Conservation (phyloP, 2,329 filamentous ascomycete genomes). For the Botrytis byssoidea region DNA sequence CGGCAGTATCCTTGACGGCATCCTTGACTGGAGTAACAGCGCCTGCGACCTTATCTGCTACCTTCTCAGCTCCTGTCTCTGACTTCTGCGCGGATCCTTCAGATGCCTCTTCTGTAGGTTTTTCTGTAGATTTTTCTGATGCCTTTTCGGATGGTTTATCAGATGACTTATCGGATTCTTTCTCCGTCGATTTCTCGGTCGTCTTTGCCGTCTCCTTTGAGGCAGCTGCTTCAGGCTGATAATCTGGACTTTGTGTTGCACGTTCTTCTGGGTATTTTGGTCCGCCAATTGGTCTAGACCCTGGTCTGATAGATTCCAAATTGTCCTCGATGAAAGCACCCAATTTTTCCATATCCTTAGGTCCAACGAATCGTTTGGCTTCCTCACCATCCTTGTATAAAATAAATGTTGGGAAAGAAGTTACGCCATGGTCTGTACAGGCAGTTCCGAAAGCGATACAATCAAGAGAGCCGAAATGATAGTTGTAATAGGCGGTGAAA, state of each 20-base stretch:
- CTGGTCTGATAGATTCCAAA: constrained; percentile 76
- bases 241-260: constrained; percentile 45
- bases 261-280: constrained; percentile 68
- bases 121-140: background rate
- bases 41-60: background rate
- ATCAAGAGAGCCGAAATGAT: constrained; percentile 83
- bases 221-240: constrained; percentile 24
- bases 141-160: background rate
- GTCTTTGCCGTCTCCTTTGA: constrained; percentile 24
- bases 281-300: constrained; percentile 63
- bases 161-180: background rate
- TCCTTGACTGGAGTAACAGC: constrained; percentile 1
- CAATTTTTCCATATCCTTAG: constrained; percentile 64
- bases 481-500: constrained; percentile 83
- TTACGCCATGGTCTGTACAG: constrained; percentile 66
- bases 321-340: constrained; percentile 71
- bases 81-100: background rate
- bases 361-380: constrained; percentile 62
- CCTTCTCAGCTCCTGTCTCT: constrained; percentile 2
- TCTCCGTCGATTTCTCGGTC: constrained; percentile 29
- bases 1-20: background rate
- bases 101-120: background rate
- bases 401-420: constrained; percentile 71
- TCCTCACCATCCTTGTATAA: constrained; percentile 78
- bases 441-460: constrained; percentile 80